Evolutionary conservation across 768 basidiomycete species (phyloP), one percentile per base, ranked within the genome.

Genomic region (Suillus subluteus): DNA sequence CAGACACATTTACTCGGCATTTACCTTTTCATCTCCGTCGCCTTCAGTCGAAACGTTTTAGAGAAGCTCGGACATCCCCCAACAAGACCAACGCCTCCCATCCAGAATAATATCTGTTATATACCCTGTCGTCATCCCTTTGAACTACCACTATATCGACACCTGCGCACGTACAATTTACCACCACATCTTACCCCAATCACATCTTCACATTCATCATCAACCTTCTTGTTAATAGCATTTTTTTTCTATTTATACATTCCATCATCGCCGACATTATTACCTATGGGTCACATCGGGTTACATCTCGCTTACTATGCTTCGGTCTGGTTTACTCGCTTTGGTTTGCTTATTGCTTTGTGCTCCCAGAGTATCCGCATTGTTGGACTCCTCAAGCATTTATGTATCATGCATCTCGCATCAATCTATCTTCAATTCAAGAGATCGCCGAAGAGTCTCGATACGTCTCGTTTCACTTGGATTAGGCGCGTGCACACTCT

Each of bases 21-120:
- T 94, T 74, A 93, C 91, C 4, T 94, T 94, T 79, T 84, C 88
- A 18, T 89, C 91, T 1, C 92, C 92, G 8, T 89, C 89, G 1
- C 87, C 86, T 12, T 81, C 86, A n/a, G 1, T 83, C 84, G 62
- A 79, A 85, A 65, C 87, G 87, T 64, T 84, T 84, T 77, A 83
- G 78, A 71, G 80, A 83, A 73, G 75, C 78, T 26, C 80, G 76
- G 41, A 78, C 79, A 46, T 78, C 67, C 65, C 75, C 71, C 72
- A 74, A 56, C 70, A 76, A 69, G 63, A 67, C 58, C 46, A 58
- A 56, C 4, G 64, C 65, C 65, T 68, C 72, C 41, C 66, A 64
- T 66, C 72, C 67, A 63, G 74, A 71, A 67, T 73, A 55, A 74
- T 61, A 21, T 62, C 38, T 62, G 18, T 26, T 56, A n/a, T 21